A percentile compares a stretch with the other conserved stretches of the same genome.
These are phyloP conservation scores for Coemansia guatemalensis DNA, from an alignment of 192 early-diverging fungal genomes.

Conservation along the genomic window DNA sequence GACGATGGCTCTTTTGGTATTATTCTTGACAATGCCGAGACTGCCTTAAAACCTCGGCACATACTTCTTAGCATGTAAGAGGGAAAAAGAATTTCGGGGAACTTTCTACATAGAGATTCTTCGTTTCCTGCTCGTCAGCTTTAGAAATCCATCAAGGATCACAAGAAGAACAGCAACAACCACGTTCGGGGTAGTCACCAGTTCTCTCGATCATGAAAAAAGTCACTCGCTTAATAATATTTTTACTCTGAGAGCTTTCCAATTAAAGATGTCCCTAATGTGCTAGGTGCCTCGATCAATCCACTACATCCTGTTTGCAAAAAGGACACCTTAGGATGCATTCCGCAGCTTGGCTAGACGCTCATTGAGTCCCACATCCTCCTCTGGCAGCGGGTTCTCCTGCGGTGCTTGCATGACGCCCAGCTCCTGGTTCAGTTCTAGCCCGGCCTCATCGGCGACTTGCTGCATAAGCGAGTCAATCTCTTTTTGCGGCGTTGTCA, in stretches of 20 bases:
- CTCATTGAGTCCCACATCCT: constrained; percentile 58
- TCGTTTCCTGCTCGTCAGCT: not conserved
- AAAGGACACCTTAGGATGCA: constrained; percentile 27
- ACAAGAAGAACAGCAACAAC: not conserved
- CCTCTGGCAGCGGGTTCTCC: constrained; percentile 57
- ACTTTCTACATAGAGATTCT: too few species aligned
- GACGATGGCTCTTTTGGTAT: too few species aligned
- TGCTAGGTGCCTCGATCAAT: not conserved
- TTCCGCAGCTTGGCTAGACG: constrained; percentile 66
- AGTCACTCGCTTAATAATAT: not conserved
- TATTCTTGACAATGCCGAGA: not conserved
- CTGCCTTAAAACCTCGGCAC: not conserved
- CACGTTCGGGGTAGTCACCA: not conserved
- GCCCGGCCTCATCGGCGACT: constrained; percentile 93
- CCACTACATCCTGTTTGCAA: not conserved
- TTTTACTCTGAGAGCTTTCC: not conserved
- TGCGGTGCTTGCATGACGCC: constrained; percentile 45
- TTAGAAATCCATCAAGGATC: not conserved
- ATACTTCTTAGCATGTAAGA: not conserved
- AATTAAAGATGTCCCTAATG: not conserved
- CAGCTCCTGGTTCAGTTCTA: constrained; percentile 72
- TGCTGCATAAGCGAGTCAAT: constrained; percentile 94
- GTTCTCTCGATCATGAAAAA: not conserved
- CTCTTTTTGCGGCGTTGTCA: constrained; percentile 87
- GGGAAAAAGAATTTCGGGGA: too few species aligned